Base-by-base conservation (phyloP, 306 rosid species). In the Adenanthera pavonina region DNA sequence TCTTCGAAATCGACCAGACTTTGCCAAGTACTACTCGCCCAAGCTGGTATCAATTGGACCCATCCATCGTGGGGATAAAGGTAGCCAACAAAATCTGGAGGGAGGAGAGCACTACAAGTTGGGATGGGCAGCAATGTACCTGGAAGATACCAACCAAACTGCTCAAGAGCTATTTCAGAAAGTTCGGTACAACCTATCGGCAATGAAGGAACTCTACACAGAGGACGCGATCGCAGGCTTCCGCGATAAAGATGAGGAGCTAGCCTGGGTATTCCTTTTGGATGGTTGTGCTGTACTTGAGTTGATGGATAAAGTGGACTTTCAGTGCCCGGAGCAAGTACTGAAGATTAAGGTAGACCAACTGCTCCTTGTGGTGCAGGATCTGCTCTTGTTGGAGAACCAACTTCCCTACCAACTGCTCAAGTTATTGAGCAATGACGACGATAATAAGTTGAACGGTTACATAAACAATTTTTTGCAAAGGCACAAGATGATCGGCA, bases 261-360 rank as follows among this genome's bases (percentile, higher is more conserved):
- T 81, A 17, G 43, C 20, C 13, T 74, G 76, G 84, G 41, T 74
- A 16, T 81, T 81, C 52, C 46, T 81, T 43, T 38, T 74, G 10
- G 76, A 81, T 54, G 80, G 80, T 35, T 81, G 84, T 44, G 46
- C 76, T 33, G 38, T 74, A 36, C 80, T 81, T 5, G 0, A 65
- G 16, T 74, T 81, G 25, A 66, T 74, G 70, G 19, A 43, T 6
- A 33, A 54, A 10, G 0, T 13, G 15, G 10, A 0, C 7, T 0
- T 0, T 13, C 2, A 7, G 14, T 0, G 10, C 1, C 60, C 75
- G 6, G 19, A 20, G 8, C 33, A 7, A 56, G 15, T 3, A 1
- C 14, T 78, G 57, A 41, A 52, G 11, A 3, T 78, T 25, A 52
- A 53, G 75, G 7, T 20, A 0, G 82, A 78, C 19, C 68, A 52